phyloP scores from a whole-genome alignment of 495 filamentous ascomycete genomes.

The Parachaetomium inaequale region DNA sequence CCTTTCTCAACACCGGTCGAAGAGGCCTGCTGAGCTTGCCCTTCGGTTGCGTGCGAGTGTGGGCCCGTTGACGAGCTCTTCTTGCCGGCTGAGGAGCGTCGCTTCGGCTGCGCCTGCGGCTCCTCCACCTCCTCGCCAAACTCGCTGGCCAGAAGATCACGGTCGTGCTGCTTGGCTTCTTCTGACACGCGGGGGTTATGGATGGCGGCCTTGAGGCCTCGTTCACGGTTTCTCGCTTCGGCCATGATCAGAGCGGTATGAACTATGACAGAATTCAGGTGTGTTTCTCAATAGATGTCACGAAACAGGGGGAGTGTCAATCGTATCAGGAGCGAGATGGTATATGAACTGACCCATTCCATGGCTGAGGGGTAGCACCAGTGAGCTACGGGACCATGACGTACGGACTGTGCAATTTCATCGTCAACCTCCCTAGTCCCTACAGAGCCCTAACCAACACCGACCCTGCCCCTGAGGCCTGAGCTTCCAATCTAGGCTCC shows the following conservation, averaged over 20 bases:
- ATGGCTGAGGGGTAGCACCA: background rate
- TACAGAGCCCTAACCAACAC: background rate
- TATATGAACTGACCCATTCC: background rate
- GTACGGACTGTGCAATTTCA: conserved; percentile 11
- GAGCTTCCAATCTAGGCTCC: background rate
- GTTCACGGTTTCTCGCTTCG: conserved; percentile 29
- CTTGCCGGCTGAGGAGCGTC: background rate
- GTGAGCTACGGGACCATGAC: conserved; percentile 1
- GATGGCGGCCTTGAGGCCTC: conserved; percentile 31
- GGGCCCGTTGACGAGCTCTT: conserved; percentile 15
- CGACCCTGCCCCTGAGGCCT: background rate
- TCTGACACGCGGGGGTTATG: conserved; percentile 41
- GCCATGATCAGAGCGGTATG: conserved; percentile 9
- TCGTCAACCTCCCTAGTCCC: background rate
- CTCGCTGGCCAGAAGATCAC: conserved; percentile 21
- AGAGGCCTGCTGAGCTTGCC: background rate
- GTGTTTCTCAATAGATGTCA: too few relatives aligned
- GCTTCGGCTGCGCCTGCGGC: background rate
- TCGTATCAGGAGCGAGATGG: too few relatives aligned
- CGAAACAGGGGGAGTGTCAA: too few relatives aligned
- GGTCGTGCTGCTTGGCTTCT: conserved; percentile 44
- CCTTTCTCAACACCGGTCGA: background rate
- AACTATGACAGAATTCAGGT: background rate
- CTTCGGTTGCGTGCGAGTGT: background rate
- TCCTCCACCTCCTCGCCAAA: conserved; percentile 18